phyloP scores from a whole-genome alignment of 768 basidiomycete genomes.

The Termitomyces heimii region DNA sequence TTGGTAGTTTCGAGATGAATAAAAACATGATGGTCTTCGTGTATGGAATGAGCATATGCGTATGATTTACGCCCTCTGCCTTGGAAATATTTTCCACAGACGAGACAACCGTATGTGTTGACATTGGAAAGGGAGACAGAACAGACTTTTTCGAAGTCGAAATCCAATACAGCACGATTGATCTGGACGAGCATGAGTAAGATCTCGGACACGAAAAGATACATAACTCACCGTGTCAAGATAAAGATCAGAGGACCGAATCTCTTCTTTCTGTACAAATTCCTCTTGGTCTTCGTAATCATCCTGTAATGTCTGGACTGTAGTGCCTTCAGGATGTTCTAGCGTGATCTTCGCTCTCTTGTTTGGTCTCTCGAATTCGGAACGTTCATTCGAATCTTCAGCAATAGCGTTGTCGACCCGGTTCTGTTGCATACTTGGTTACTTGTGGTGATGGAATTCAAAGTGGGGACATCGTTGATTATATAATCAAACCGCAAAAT shows the following conservation, averaged over 20 bases:
- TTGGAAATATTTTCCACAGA: conserved; percentile 98
- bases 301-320: conserved; percentile 6
- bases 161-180: conserved; percentile 86
- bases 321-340: neutral
- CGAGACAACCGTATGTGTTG: conserved; percentile 96
- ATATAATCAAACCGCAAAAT: neutral
- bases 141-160: conserved; percentile 99
- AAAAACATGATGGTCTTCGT: conserved; percentile 98
- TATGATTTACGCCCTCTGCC: conserved; percentile 91
- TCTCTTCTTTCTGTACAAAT: conserved; percentile 22
- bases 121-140: conserved; percentile 95
- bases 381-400: conserved; percentile 2
- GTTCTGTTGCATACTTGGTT: conserved; percentile 2
- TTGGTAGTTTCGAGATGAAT: conserved; percentile 92
- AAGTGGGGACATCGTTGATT: neutral
- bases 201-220: conserved; percentile 6
- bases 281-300: conserved; percentile 26
- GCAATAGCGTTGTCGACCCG: conserved; percentile 3
- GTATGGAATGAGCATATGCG: conserved; percentile 95
- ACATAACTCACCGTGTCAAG: conserved; percentile 76
- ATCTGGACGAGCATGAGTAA: conserved; percentile 46
- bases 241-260: conserved; percentile 78
- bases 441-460: neutral
- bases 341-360: conserved; percentile 24
- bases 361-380: conserved; percentile 24